Percentiles rank a stretch among this genome's conserved stretches.
Evolutionary conservation across 148 eudicot species (phyloP).

Genomic region (Fallopia convolvulus): DNA sequence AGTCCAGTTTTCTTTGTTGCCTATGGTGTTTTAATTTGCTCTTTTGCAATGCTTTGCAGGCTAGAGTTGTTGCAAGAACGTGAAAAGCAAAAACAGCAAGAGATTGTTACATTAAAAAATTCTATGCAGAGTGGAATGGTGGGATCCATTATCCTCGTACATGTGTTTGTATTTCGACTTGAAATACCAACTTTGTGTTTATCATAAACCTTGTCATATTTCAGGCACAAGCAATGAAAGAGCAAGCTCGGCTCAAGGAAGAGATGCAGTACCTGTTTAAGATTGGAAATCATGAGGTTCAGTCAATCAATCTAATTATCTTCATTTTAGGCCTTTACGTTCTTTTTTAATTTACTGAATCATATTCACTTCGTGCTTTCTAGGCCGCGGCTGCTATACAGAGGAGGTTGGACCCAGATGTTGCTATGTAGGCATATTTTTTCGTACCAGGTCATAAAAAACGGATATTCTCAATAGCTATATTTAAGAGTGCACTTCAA

Average conservation of each 20-base stretch:
- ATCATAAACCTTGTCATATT: conserved; percentile 5
- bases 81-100: conserved; percentile 71
- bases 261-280: conserved; percentile 84
- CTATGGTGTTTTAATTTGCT: background rate
- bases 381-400: conserved; percentile 97
- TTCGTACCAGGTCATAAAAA: background rate
- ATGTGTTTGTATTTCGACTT: background rate
- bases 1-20: background rate
- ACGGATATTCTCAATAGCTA: background rate
- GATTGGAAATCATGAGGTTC: conserved; percentile 79
- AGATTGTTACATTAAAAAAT: conserved; percentile 62
- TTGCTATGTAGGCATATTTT: conserved; percentile 37
- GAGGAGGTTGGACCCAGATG: conserved; percentile 77
- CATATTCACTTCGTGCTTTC: background rate
- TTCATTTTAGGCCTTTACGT: background rate
- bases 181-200: background rate
- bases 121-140: conserved; percentile 93
- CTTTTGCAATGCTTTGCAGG: conserved; percentile 28
- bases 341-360: background rate
- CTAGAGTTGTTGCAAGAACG: conserved; percentile 70
- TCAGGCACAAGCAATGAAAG: conserved; percentile 96
- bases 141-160: conserved; percentile 11
- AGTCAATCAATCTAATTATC: background rate
- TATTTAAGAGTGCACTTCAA: background rate
- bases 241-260: conserved; percentile 82